Percentiles rank a stretch among this genome's conserved stretches.
phyloP scores from a whole-genome alignment of 768 basidiomycete genomes.

The Lactarius vividus region DNA sequence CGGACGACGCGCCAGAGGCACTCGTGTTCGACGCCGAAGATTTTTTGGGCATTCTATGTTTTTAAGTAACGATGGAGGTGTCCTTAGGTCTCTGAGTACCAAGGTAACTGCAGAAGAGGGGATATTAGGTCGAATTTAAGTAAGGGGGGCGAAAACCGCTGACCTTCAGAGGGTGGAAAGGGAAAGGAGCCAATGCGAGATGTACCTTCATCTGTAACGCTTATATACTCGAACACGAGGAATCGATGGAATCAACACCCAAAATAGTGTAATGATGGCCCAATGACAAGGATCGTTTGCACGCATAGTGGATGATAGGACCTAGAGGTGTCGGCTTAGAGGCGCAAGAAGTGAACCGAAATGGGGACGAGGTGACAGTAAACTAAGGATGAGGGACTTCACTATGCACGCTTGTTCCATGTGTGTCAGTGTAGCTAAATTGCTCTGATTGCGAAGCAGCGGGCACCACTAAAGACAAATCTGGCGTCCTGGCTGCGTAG shows the following conservation, averaged over 20 bases:
- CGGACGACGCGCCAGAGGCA: neutral
- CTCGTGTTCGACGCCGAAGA: neutral
- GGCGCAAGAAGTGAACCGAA: neutral
- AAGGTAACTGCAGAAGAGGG: neutral
- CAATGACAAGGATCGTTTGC: neutral
- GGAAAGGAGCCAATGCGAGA: neutral
- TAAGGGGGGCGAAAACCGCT: neutral
- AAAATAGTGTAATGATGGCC: neutral
- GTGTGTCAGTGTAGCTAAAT: neutral
- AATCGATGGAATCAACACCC: neutral
- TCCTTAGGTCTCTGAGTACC: neutral
- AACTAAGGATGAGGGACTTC: neutral
- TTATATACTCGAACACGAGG: neutral
- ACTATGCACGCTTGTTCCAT: neutral
- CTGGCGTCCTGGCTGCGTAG: no score
- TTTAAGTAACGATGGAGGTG: neutral
- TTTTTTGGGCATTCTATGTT: conserved; percentile 6
- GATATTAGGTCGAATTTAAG: neutral
- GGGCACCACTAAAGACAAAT: neutral
- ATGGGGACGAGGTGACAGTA: neutral
- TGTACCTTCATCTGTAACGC: no score
- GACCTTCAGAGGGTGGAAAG: neutral
- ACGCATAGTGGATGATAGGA: neutral
- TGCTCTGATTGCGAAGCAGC: neutral
- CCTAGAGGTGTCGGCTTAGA: neutral